Percentiles rank a stretch among this genome's conserved stretches.
phyloP scores from a whole-genome alignment of 768 basidiomycete species.

The Suillus paluster region DNA sequence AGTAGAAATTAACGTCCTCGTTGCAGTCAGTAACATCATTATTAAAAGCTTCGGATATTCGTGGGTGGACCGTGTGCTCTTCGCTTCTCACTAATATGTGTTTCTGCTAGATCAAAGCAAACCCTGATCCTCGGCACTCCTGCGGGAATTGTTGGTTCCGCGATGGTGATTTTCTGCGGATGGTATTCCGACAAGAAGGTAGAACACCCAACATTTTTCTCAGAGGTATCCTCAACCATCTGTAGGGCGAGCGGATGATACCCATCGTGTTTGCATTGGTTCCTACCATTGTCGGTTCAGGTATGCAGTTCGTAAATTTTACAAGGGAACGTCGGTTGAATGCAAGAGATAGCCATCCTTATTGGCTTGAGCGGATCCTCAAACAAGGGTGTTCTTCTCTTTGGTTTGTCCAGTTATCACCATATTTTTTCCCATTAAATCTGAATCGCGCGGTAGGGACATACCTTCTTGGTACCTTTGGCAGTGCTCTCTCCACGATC shows the following conservation, averaged over 20 bases:
- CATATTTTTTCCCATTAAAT: not conserved
- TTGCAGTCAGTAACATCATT: conserved; percentile 61
- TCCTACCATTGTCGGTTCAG: conserved; percentile 61
- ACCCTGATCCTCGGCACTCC: conserved; percentile 64
- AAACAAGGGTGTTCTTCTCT: conserved; percentile 56
- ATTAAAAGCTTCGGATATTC: conserved; percentile 69
- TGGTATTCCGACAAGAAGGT: conserved; percentile 73
- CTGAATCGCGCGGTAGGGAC: conserved; percentile 37
- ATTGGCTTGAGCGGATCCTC: conserved; percentile 55
- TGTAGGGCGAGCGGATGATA: conserved; percentile 59
- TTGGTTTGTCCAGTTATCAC: conserved; percentile 43
- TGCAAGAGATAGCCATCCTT: conserved; percentile 43
- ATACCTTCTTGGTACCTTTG: conserved; percentile 59
- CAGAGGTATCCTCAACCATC: not conserved
- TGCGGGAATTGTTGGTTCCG: conserved; percentile 52
- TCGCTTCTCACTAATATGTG: not conserved
- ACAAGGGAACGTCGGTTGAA: not conserved
- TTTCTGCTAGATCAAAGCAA: conserved; percentile 54
- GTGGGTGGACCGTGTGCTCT: conserved; percentile 36
- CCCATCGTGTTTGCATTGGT: conserved; percentile 62
- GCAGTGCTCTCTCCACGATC: conserved; percentile 59
- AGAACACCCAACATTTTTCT: not conserved
- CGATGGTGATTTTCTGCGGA: conserved; percentile 55
- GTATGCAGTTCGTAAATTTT: conserved; percentile 31
- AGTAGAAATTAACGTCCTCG: conserved; percentile 3